Evolutionary conservation across 2,329 filamentous ascomycete genomes (phyloP).

Genomic region (Colletotrichum navitas): DNA sequence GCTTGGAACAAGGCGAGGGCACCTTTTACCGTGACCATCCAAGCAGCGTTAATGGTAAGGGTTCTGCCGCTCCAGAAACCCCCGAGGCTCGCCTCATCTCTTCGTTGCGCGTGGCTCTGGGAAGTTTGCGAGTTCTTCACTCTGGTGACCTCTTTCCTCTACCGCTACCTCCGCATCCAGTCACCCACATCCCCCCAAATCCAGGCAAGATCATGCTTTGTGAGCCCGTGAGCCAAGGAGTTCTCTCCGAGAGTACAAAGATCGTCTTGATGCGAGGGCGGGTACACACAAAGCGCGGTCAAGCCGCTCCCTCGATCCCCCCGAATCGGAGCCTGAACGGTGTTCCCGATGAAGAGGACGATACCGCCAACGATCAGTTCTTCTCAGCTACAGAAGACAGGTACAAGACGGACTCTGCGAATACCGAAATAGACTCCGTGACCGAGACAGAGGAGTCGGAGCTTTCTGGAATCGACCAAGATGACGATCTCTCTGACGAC

Average conservation of each 20-base stretch:
- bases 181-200: constrained; percentile 86
- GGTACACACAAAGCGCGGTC: constrained; percentile 66
- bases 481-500: constrained; percentile 85
- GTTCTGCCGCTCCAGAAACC: constrained; percentile 48
- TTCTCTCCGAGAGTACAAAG: constrained; percentile 81
- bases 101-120: constrained; percentile 80
- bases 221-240: constrained; percentile 91
- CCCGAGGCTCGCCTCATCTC: constrained; percentile 59
- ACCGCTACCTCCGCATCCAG: constrained; percentile 84
- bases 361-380: constrained; percentile 91
- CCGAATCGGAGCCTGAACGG: constrained; percentile 69
- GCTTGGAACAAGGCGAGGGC: constrained; percentile 85
- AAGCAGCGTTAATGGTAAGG: constrained; percentile 54
- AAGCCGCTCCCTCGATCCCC: constrained; percentile 60
- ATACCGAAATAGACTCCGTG: constrained; percentile 69
- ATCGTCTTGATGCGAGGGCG: constrained; percentile 82
- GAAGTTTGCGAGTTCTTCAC: constrained; percentile 82
- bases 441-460: constrained; percentile 74
- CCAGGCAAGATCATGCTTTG: constrained; percentile 92
- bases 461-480: constrained; percentile 73
- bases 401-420: constrained; percentile 67
- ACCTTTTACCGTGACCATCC: constrained; percentile 80
- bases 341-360: constrained; percentile 75
- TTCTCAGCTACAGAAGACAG: constrained; percentile 91
- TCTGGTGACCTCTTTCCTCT: constrained; percentile 83